Evolutionary conservation across 306 rosid genomes (phyloP).

Genomic region (Dryas octopetala): DNA sequence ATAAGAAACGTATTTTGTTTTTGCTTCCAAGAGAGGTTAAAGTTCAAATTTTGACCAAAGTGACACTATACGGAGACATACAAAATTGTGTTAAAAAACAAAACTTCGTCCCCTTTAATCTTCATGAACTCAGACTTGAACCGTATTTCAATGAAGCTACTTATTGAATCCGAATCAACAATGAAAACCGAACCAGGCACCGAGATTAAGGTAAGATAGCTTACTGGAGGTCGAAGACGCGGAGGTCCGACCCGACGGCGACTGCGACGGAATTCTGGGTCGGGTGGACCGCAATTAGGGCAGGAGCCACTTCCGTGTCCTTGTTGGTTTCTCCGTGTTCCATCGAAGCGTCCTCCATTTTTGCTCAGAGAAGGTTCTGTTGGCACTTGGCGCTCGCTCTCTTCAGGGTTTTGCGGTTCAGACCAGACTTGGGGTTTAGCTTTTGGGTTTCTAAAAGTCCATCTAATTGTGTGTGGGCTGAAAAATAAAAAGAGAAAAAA

Average conservation of each 20-base stretch:
- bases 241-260: constrained; percentile 80
- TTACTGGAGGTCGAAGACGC: constrained; percentile 77
- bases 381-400: not conserved
- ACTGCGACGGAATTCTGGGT: constrained; percentile 53
- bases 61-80: not conserved
- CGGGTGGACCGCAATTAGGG: constrained; percentile 76
- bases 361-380: not conserved
- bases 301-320: constrained; percentile 75
- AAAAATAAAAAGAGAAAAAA: too few species aligned
- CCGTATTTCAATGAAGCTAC: not conserved
- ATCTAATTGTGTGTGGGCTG: not conserved
- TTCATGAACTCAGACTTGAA: not conserved
- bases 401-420: constrained; percentile 14
- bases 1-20: not conserved
- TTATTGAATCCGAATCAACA: not conserved
- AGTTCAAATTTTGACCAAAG: not conserved
- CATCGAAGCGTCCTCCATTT: constrained; percentile 38
- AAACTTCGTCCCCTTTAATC: not conserved
- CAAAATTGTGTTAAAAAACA: not conserved
- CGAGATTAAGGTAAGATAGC: not conserved
- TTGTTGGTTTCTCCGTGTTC: constrained; percentile 57
- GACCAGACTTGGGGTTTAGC: not conserved
- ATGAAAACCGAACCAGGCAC: not conserved
- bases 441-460: constrained; percentile 7
- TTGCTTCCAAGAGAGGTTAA: not conserved